phyloP scores from a whole-genome alignment of 164 flowering plant genomes.

The Tinospora cordifolia region DNA sequence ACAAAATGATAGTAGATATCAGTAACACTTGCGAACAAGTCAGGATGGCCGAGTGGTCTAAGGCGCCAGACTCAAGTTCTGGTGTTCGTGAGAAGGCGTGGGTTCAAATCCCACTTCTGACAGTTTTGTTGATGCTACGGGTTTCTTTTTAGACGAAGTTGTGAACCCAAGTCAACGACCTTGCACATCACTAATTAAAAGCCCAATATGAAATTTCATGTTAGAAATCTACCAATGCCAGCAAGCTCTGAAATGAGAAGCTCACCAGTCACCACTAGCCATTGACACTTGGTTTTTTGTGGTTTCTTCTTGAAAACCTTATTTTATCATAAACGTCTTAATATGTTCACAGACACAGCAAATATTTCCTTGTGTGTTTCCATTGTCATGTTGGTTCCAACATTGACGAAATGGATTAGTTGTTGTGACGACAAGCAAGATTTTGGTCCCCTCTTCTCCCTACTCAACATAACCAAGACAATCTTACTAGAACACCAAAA shows the following conservation, averaged over 20 bases:
- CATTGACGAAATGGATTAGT: neutral
- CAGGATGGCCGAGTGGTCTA: slow-evolving; percentile 96
- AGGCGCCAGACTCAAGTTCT: slow-evolving; percentile 98
- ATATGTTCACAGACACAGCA: neutral
- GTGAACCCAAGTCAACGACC: too few species aligned
- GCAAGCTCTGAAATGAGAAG: too few species aligned
- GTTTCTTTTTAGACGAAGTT: too few species aligned
- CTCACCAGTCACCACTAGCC: neutral
- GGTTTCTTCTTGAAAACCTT: neutral
- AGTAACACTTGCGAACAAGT: too few species aligned
- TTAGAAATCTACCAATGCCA: too few species aligned
- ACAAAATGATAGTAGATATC: too few species aligned
- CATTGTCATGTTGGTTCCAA: neutral
- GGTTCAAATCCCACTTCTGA: slow-evolving; percentile 76
- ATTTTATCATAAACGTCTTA: neutral
- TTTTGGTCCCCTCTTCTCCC: slow-evolving; percentile 3
- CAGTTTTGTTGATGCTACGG: too few species aligned
- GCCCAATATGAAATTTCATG: neutral
- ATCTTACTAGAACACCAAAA: neutral
- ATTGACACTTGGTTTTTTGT: neutral
- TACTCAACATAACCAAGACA: neutral
- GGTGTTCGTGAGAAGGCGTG: slow-evolving; percentile 66
- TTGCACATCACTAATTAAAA: too few species aligned
- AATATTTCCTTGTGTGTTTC: neutral
- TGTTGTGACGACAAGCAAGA: neutral